Conservation (phyloP, 1,139 yeast species). For the Blastobotrys aristatus region DNA sequence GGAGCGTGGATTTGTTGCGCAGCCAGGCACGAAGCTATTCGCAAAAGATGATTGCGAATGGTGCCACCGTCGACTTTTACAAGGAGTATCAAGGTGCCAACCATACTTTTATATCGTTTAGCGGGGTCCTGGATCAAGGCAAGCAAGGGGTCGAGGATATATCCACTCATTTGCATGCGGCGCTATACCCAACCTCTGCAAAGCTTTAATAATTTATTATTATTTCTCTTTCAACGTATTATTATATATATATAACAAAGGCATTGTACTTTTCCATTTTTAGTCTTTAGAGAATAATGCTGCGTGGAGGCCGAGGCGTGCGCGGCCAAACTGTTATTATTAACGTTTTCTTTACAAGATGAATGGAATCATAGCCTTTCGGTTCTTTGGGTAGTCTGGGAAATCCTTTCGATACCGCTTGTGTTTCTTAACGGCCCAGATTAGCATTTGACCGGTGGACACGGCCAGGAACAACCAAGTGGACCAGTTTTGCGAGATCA, state of each 20-base stretch:
- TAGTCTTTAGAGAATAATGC: too few species aligned
- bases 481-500: conserved; percentile 74
- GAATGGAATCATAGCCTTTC: conserved; percentile 64
- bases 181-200: neutral
- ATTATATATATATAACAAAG: too few species aligned
- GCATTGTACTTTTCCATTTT: too few species aligned
- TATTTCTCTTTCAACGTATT: too few species aligned
- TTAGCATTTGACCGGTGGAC: conserved; percentile 71
- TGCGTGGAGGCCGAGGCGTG: conserved; percentile 12
- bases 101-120: conserved; percentile 1
- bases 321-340: conserved; percentile 8
- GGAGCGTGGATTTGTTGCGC: conserved; percentile 43
- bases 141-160: neutral
- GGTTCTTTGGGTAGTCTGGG: conserved; percentile 69
- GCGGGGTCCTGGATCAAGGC: neutral
- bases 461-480: conserved; percentile 65
- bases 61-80: conserved; percentile 20
- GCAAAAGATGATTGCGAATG: conserved; percentile 39
- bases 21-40: conserved; percentile 44
- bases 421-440: conserved; percentile 76
- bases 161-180: neutral
- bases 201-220: too few species aligned
- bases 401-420: conserved; percentile 60
- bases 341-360: conserved; percentile 31
- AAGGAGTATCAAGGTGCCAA: conserved; percentile 12